Evolutionary conservation across 2,329 filamentous ascomycete genomes (phyloP), one percentile per base, ranked within the genome.

Genomic region (Aspergillus calidoustus): DNA sequence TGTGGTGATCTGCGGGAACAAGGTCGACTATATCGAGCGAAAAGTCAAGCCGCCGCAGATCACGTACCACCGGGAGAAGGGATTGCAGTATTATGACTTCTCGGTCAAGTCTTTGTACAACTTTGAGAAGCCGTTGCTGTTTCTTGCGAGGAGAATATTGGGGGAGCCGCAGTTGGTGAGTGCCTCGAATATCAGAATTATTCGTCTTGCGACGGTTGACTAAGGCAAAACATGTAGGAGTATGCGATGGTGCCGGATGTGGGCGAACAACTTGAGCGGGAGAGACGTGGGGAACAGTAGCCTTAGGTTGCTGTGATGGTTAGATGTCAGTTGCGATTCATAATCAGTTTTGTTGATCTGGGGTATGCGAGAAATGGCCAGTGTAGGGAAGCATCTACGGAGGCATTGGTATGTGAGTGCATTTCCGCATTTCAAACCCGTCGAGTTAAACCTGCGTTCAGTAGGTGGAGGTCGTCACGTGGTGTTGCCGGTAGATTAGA

Each of bases 81-180:
- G 52, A 6, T n/a, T 43, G 22, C 52, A 54, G 22, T 54, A 54
- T 43, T 54, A 46, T 25, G 52, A 54, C 19, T 46, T 54, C 38
- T 54, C 41, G 22, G 52, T 54, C n/a, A 54, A 15, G 23, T 19
- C 8, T 17, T 28, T 54, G 15, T 51, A 51, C 30, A 51, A 51
- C 28, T 51, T 51, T n/a, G 11, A 51, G 25, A 51, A 51, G 25
- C 48, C 25, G 48, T 30, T 51, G 22, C 23, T 51, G 13, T 51
- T 51, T 51, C 25, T 51, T 51, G 48, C 48, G 7, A 25, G 48
- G 48, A 51, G 23, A 13, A 7, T 30, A 8, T 23, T 51, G 6
- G 22, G 30, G 48, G 30, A 25, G 9, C 48, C 48, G 11, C 3
- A 51, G 8, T 51, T 51, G 23, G 48, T 51, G n/a, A 17, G 48